Base-by-base conservation (phyloP, 1,284 basidiomycete species). In the Ganoderma boninense region DNA sequence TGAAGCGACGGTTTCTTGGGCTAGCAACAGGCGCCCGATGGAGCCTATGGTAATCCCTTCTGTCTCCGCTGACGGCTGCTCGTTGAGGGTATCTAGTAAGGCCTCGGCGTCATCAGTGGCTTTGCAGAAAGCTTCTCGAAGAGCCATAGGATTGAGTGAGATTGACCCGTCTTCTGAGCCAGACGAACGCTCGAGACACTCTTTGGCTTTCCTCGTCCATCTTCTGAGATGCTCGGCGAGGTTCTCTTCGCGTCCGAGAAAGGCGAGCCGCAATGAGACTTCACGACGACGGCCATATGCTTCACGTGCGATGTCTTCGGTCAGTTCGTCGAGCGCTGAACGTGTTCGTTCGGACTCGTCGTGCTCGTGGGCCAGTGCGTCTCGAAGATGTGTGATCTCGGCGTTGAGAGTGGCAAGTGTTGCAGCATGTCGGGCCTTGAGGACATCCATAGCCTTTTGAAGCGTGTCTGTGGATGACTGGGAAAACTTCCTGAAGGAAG, bases 301-400 rank as follows among this genome's bases (percentile, higher is more conserved):
- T 78, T 96, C 95, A 32, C 92, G 88, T 29, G 90, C 86, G 62
- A 94, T 84, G 63, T 95, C 92, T 65, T 91, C 89, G 0, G 90
- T 90, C 2, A 95, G 83, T 67, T 94, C 92, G 75, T 96, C 93
- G 8, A 95, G 81, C 0, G 89, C 89, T 91, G 87, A 16, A 96
- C 81, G 32, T 86, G 87, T 26, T 85, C 86, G 87, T 26, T 85
- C 82, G 0, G 84, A 80, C 20, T 86, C 84, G 0, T 85, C 78
- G 61, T 81, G 84, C 62, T 87, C 83, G 1, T 82, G 80, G 1
- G 85, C 77, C 2, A 87, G 76, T 1, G 84, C 79, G 1, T 87
- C 81, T 74, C 90, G 86, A 0, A 86, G 75, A 1, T 85, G 79
- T 4, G 81, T 79, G 20, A 85, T 72, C 62, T 85, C 84, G n/a